These are phyloP conservation scores for Ustilago loliicola DNA, from an alignment of 1,284 basidiomycete species.

Conservation along the genomic window DNA sequence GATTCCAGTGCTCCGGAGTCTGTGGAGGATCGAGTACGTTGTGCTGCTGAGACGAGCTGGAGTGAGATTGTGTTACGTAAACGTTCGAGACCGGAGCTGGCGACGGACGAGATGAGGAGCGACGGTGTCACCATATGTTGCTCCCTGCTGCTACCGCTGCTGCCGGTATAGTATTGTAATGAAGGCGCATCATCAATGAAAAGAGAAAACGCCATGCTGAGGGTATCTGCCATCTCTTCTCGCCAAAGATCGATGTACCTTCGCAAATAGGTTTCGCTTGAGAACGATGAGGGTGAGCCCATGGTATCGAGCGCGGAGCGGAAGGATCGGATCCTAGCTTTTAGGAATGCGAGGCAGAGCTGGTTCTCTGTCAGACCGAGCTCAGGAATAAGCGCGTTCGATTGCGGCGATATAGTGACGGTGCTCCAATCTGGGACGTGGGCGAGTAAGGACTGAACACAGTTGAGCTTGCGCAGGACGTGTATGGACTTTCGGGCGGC, in stretches of 20 bases:
- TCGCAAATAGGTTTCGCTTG: conserved; percentile 38
- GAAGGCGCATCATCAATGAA: conserved; percentile 79
- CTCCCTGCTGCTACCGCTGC: no score
- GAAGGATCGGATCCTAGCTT: conserved; percentile 76
- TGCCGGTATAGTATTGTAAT: neutral
- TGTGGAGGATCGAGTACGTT: neutral
- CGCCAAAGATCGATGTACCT: conserved; percentile 91
- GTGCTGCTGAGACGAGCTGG: conserved; percentile 21
- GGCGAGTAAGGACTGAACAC: conserved; percentile 24
- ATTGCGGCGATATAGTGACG: neutral
- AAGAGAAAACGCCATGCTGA: conserved; percentile 88
- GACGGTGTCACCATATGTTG: conserved; percentile 24
- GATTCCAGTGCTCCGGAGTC: conserved; percentile 23
- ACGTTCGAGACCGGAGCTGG: conserved; percentile 24
- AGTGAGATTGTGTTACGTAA: conserved; percentile 22
- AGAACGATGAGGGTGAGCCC: conserved; percentile 33
- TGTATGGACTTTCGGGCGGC: conserved; percentile 87
- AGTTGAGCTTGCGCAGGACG: conserved; percentile 83
- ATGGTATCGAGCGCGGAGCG: conserved; percentile 71
- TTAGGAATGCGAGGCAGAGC: conserved; percentile 79
- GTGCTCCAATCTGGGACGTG: conserved; percentile 16
- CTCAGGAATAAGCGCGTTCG: conserved; percentile 4
- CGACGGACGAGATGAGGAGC: conserved; percentile 43
- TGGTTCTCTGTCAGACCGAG: conserved; percentile 76
- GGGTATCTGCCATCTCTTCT: conserved; percentile 90